Conservation (phyloP, 768 basidiomycete genomes). For the Lanmaoa pseudosensibilis region DNA sequence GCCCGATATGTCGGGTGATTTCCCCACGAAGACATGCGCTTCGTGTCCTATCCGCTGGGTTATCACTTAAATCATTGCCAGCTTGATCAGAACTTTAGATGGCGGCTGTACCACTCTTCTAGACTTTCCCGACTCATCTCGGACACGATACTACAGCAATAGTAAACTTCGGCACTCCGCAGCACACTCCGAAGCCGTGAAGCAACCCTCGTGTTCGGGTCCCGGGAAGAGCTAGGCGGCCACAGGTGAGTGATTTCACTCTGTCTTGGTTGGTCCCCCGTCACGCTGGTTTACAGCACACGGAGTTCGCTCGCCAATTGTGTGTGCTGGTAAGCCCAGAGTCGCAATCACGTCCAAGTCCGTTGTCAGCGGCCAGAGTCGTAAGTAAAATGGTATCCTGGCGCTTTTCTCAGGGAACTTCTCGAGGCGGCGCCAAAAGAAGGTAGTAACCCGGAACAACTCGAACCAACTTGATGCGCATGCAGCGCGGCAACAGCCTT, state of each 20-base stretch:
- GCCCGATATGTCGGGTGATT: too few relatives aligned
- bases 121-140: background rate
- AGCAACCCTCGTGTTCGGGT: background rate
- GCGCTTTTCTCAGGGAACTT: constrained; percentile 16
- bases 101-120: background rate
- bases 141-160: background rate
- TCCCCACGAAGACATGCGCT: background rate
- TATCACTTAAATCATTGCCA: constrained; percentile 1
- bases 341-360: constrained; percentile 4
- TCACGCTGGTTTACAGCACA: constrained; percentile 13
- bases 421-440: constrained; percentile 24
- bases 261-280: background rate
- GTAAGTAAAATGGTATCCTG: background rate
- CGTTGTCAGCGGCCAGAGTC: constrained; percentile 16
- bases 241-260: constrained; percentile 11
- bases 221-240: background rate
- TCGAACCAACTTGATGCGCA: constrained; percentile 15
- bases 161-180: background rate
- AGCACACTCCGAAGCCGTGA: too few relatives aligned
- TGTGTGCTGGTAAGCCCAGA: background rate
- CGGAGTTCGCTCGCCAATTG: background rate
- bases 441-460: constrained; percentile 19
- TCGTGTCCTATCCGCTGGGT: background rate
- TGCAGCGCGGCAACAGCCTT: constrained; percentile 34
- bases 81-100: background rate